These are phyloP conservation scores for Cymbopogon flexuosus DNA, from an alignment of 202 grass and related monocot species.

Conservation along the genomic window DNA sequence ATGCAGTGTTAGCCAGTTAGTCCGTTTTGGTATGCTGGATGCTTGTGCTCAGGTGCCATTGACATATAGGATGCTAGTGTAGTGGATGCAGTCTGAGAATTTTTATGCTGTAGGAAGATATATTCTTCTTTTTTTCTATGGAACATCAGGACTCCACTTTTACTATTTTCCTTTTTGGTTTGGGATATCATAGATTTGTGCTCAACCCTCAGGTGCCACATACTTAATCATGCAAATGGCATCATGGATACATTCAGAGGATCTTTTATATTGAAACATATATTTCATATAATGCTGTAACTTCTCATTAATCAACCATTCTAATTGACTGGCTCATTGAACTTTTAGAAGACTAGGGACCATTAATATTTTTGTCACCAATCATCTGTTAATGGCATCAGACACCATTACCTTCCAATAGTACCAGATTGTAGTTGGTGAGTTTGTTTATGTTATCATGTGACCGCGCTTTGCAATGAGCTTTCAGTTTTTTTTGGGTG, in stretches of 20 bases:
- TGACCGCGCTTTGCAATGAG: neutral
- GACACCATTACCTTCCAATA: neutral
- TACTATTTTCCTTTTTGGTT: neutral
- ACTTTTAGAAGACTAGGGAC: constrained; percentile 8
- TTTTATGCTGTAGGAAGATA: neutral
- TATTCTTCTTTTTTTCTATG: neutral
- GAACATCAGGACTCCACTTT: neutral
- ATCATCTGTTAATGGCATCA: constrained; percentile 15
- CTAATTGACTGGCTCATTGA: neutral
- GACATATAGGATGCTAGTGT: constrained; percentile 4
- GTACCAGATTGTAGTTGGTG: neutral
- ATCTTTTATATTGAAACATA: neutral
- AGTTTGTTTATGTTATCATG: too few relatives aligned
- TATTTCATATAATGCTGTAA: constrained; percentile 2
- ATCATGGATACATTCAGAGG: neutral
- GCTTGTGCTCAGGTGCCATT: neutral
- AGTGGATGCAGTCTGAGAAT: neutral
- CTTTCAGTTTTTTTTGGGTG: neutral
- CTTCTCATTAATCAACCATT: neutral
- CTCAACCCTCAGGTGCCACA: neutral
- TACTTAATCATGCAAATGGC: neutral
- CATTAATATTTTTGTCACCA: neutral
- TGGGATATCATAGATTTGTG: neutral
- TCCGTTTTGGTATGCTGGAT: neutral
- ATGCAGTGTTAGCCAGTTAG: neutral